Base-by-base conservation (phyloP, 1,139 yeast species). In the Diutina siamensis region DNA sequence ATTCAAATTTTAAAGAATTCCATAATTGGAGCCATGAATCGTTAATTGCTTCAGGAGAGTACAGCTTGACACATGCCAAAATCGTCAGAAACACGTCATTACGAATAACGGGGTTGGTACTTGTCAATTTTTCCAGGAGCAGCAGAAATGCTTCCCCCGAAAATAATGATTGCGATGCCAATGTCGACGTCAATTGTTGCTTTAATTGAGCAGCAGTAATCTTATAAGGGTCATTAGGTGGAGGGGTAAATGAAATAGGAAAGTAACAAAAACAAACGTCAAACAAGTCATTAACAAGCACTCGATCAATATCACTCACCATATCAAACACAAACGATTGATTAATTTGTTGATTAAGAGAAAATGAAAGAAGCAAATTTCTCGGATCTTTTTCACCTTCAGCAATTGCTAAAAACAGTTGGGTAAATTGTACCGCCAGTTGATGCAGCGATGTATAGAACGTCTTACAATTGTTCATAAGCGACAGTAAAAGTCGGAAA, bases 181-280 rank as follows among this genome's bases (percentile, higher is more conserved):
- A 72, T 7, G 86, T 83, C 35, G 52, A 51, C 47, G 78, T 69
- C 47, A 92, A 66, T 9, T 76, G 71, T 8, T 55, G 44, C 56
- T 86, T 87, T 52, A 92, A 70, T 46, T 87, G 84, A 1, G 71
- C 74, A 1, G 88, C 76, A 0, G 95, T 78, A 50, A 88, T 85
- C 50, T 81, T 79, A 59, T 88, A 87, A 0, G 96, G 95, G 60
- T 89, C 96, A 57, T 85, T 82, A 48, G 83, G 79, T 1, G 97
- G 96, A 1, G 98, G 97, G 49, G 80, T 82, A 63, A 94, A 94
- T 1, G 97, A 84, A 46, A 94, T 89, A 3, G 99, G 99, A 64
- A 89, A 94, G 64, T 94, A 94, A 61, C 98, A 92, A 59, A 92
- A 92, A 36, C 88, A 72, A 34, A 85, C 79, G 58, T 94, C 98